phyloP scores from a whole-genome alignment of 345 rosid species.

The Rhodamnia rubescens region DNA sequence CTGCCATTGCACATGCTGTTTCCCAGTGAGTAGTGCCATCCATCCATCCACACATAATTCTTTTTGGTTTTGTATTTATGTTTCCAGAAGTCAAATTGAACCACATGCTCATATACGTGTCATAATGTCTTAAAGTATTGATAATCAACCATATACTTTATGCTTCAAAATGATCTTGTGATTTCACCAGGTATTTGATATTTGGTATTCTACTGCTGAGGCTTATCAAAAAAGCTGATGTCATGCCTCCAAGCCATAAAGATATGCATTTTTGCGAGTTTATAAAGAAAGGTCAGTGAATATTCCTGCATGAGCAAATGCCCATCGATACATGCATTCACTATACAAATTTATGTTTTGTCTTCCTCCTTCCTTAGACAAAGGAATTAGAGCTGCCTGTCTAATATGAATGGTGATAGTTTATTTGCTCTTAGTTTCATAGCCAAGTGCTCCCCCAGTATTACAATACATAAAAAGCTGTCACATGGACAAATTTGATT shows the following conservation, averaged over 20 bases:
- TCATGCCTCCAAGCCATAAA: constrained; percentile 51
- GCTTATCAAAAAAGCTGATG: constrained; percentile 45
- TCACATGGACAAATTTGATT: no score
- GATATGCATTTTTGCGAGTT: constrained; percentile 61
- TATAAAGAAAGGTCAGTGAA: constrained; percentile 56
- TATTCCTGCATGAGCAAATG: background rate
- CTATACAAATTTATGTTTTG: background rate
- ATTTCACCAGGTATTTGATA: constrained; percentile 53
- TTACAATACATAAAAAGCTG: background rate
- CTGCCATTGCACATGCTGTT: constrained; percentile 89
- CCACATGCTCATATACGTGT: background rate
- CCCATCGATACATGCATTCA: background rate
- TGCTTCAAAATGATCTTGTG: background rate
- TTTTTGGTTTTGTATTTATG: background rate
- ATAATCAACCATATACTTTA: background rate
- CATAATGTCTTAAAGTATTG: background rate
- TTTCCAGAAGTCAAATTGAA: background rate
- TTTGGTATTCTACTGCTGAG: constrained; percentile 41
- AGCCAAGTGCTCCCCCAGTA: background rate
- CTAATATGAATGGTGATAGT: background rate
- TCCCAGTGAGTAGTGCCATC: constrained; percentile 64
- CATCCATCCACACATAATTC: background rate
- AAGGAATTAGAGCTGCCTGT: background rate
- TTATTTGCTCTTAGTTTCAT: background rate
- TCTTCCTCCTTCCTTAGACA: background rate